A percentile compares a stretch with the other conserved stretches of the same genome.
phyloP scores from a whole-genome alignment of 1,284 basidiomycete genomes.

The Tilletia indica region DNA sequence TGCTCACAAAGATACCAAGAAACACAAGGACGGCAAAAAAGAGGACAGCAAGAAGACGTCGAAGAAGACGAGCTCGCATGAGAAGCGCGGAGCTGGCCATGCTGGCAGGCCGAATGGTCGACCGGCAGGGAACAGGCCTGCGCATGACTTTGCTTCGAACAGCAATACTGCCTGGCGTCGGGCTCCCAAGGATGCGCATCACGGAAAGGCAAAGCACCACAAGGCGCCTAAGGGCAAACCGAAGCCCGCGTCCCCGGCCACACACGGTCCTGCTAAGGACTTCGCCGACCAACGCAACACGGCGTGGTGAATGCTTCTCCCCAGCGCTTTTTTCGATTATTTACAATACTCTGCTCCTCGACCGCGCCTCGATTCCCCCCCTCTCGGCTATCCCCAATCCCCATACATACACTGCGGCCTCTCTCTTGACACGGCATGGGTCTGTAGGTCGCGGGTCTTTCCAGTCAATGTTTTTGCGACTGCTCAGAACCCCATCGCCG shows the following conservation, averaged over 20 bases:
- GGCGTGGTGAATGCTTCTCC: background rate
- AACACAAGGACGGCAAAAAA: background rate
- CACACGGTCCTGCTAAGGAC: background rate
- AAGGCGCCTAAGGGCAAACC: background rate
- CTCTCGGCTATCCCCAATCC: background rate
- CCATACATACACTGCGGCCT: too few relatives aligned
- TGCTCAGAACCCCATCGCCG: too few relatives aligned
- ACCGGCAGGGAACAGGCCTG: background rate
- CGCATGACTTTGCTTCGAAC: constrained; percentile 13
- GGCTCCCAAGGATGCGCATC: too few relatives aligned
- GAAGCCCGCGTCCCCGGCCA: background rate
- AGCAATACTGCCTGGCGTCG: constrained; percentile 10
- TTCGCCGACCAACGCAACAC: background rate
- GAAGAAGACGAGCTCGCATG: background rate
- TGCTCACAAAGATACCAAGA: background rate
- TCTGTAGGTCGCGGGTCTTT: too few relatives aligned
- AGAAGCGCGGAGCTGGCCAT: background rate
- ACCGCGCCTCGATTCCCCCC: too few relatives aligned
- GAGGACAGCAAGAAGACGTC: background rate
- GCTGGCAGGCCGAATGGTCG: background rate
- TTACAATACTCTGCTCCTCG: too few relatives aligned
- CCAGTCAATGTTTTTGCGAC: too few relatives aligned
- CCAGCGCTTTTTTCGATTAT: too few relatives aligned
- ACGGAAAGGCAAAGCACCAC: too few relatives aligned
- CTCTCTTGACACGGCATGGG: too few relatives aligned